Conservation (phyloP, 192 early-diverging fungal species). For the Entrophospora sp. region DNA sequence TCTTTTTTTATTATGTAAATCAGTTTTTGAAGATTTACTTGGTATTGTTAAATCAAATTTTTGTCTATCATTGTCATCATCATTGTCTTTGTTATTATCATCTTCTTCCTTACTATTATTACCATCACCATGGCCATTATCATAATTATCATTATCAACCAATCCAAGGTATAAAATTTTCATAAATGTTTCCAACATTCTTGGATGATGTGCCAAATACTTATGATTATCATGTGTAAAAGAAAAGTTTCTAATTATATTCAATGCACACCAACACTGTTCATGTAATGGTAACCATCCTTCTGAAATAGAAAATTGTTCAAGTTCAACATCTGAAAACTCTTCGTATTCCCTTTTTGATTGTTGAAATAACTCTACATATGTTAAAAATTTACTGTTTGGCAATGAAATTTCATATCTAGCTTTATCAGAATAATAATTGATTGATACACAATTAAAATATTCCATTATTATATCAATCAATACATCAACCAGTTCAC, state of each 20-base stretch:
- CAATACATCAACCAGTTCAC: slow-evolving; percentile 58
- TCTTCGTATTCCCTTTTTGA: slow-evolving; percentile 7
- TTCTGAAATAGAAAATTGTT: slow-evolving; percentile 27
- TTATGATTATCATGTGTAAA: slow-evolving; percentile 41
- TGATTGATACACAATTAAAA: background rate
- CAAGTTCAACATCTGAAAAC: slow-evolving; percentile 21
- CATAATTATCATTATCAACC: too few relatives aligned
- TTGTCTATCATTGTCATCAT: background rate
- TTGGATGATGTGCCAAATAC: slow-evolving; percentile 36
- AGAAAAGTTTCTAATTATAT: slow-evolving; percentile 47
- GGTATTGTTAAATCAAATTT: too few relatives aligned
- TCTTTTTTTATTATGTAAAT: background rate
- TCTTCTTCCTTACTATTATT: background rate
- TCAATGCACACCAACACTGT: slow-evolving; percentile 41
- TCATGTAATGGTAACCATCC: slow-evolving; percentile 34
- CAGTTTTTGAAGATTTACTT: too few relatives aligned
- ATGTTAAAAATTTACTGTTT: slow-evolving; percentile 27
- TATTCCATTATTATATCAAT: slow-evolving; percentile 46
- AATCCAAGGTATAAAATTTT: slow-evolving; percentile 21
- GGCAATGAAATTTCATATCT: background rate
- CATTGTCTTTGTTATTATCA: background rate
- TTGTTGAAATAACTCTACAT: slow-evolving; percentile 40
- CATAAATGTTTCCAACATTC: slow-evolving; percentile 34
- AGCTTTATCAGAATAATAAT: background rate
- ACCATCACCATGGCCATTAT: slow-evolving; percentile 18